Conservation (phyloP, 768 basidiomycete genomes). For the Mycena venus region DNA sequence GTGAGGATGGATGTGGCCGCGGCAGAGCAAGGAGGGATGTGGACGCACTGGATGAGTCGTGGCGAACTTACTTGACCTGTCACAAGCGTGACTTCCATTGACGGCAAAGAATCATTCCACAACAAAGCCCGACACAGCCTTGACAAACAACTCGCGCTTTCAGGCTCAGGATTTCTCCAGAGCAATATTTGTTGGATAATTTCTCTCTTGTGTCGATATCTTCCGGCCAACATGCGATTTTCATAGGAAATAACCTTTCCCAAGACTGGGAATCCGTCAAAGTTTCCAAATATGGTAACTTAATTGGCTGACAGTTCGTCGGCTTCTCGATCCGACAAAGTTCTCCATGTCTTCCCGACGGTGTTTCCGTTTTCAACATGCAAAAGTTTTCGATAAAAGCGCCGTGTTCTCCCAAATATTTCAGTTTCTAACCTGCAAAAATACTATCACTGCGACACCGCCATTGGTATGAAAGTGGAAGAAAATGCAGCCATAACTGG, state of each 20-base stretch:
- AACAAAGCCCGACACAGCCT: constrained; percentile 9
- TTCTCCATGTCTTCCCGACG: too few relatives aligned
- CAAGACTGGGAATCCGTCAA: background rate
- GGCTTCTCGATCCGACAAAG: constrained; percentile 21
- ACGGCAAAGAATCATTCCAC: constrained; percentile 29
- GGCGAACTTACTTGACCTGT: constrained; percentile 30
- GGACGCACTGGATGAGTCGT: constrained; percentile 27
- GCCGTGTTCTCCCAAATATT: too few relatives aligned
- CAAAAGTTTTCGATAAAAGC: too few relatives aligned
- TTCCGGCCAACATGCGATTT: too few relatives aligned
- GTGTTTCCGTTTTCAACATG: too few relatives aligned
- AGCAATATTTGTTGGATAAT: background rate
- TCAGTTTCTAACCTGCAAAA: too few relatives aligned
- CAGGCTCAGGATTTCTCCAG: background rate
- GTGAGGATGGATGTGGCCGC: background rate
- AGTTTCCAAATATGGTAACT: constrained; percentile 25
- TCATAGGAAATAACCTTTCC: background rate
- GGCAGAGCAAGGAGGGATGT: background rate
- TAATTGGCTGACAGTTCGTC: constrained; percentile 21
- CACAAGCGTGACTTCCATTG: constrained; percentile 24
- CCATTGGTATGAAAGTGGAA: too few relatives aligned
- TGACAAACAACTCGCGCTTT: constrained; percentile 7
- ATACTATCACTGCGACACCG: too few relatives aligned
- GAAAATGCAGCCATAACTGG: too few relatives aligned
- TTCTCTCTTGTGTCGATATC: background rate